phyloP scores from a whole-genome alignment of 2,329 filamentous ascomycete genomes.

The Talaromyces rugulosus region DNA sequence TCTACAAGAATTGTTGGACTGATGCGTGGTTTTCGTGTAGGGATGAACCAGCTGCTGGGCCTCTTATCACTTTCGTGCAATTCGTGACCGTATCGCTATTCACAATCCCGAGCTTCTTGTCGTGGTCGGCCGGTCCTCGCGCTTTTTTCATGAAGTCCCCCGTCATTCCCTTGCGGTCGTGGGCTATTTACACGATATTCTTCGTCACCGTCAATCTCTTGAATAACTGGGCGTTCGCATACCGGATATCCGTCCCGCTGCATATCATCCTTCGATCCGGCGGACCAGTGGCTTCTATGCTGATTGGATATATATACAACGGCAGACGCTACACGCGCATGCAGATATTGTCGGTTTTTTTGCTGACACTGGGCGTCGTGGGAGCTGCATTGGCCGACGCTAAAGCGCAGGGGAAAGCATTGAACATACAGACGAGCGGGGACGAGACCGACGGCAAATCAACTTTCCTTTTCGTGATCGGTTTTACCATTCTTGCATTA shows the following conservation, averaged over 20 bases:
- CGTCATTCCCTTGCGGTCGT: constrained; percentile 76
- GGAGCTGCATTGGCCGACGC: constrained; percentile 88
- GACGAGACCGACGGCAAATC: constrained; percentile 24
- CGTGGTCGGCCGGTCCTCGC: constrained; percentile 53
- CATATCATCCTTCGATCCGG: constrained; percentile 96
- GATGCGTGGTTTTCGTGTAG: constrained; percentile 16
- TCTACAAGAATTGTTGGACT: constrained; percentile 1
- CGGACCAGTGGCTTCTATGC: constrained; percentile 92
- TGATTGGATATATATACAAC: constrained; percentile 80
- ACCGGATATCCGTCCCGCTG: constrained; percentile 91
- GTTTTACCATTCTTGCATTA: constrained; percentile 76
- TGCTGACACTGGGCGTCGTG: constrained; percentile 82
- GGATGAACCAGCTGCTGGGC: constrained; percentile 49
- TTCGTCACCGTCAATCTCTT: constrained; percentile 93
- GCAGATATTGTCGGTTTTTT: constrained; percentile 74
- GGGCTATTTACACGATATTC: constrained; percentile 81
- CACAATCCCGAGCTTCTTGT: constrained; percentile 72
- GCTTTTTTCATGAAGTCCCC: constrained; percentile 72
- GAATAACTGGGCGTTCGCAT: constrained; percentile 97
- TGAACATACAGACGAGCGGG: constrained; percentile 21
- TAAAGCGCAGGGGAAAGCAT: constrained; percentile 62
- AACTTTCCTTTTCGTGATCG: constrained; percentile 49
- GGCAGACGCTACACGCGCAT: constrained; percentile 71
- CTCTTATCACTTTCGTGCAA: constrained; percentile 83
- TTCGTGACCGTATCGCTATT: constrained; percentile 78